Percentiles rank a stretch among this genome's conserved stretches.
phyloP scores from a whole-genome alignment of 257 asterid species.

The Petunia axillaris region DNA sequence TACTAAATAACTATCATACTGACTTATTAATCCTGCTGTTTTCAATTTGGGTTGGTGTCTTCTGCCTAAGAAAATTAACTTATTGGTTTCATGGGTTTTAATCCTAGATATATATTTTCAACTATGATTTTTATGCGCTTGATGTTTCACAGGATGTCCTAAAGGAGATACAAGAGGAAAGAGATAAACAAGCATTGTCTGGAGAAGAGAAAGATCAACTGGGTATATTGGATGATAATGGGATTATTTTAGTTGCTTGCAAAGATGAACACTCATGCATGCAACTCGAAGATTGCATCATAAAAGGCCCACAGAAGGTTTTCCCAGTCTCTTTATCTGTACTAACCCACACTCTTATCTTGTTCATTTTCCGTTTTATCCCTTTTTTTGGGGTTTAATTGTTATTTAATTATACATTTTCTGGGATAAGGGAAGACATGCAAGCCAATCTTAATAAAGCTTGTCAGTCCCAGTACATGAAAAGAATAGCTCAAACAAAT shows the following conservation, averaged over 20 bases:
- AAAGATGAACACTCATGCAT: slow-evolving; percentile 89
- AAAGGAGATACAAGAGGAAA: slow-evolving; percentile 76
- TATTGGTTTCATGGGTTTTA: slow-evolving; percentile 13
- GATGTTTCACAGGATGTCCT: slow-evolving; percentile 70
- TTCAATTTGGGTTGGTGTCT: not conserved
- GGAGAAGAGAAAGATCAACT: slow-evolving; percentile 48
- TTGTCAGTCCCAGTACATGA: not conserved
- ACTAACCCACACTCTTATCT: not conserved
- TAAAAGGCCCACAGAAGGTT: slow-evolving; percentile 76
- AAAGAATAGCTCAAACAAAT: not conserved
- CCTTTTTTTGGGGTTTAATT: not conserved
- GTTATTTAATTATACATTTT: not conserved
- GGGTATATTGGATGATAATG: slow-evolving; percentile 47
- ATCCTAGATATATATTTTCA: not conserved
- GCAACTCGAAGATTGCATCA: slow-evolving; percentile 90
- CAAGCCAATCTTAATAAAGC: too few species aligned
- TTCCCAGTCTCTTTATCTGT: slow-evolving; percentile 24
- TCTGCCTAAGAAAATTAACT: slow-evolving; percentile 5
- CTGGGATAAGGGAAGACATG: not conserved
- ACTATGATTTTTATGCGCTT: not conserved
- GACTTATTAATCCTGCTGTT: not conserved
- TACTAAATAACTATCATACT: not conserved
- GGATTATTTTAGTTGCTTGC: slow-evolving; percentile 85
- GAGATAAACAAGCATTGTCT: slow-evolving; percentile 53
- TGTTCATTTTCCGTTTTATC: not conserved